Evolutionary conservation across 768 basidiomycete species (phyloP), one percentile per base, ranked within the genome.

Genomic region (Psilocybe cubensis): DNA sequence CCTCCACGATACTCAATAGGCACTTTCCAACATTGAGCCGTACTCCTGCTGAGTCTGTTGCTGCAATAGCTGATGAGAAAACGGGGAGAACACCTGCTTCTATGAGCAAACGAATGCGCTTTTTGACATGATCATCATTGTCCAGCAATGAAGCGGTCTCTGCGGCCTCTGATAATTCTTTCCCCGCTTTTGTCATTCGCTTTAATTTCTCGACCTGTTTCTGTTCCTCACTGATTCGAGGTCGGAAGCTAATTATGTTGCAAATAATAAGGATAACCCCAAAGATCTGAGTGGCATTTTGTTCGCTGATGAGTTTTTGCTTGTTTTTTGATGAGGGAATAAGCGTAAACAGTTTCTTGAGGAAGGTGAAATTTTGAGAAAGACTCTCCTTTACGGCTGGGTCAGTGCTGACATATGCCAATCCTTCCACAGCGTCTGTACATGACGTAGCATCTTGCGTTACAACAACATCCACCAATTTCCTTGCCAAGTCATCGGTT

Each of bases 121-220:
- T 71, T 64, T 79, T 83, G 42, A 94, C 93, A 54, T 81, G 78
- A 6, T 74, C 79, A 60, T 91, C 86, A 43, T 86, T 84, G 43
- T 96, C 91, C 11, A 91, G 66, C 9, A 67, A 52, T 29, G 79
- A 74, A 3, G 29, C 54, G 52, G 29, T 56, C 66, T 74, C 64
- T 66, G 71, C 55, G 66, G 59, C 63, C 41, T 74, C 70, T 24
- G 61, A 59, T 17, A 70, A 31, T 38, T 65, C 62, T 61, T 72
- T 71, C 44, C 71, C 61, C 58, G 74, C 57, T 46, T 82, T 78
- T 2, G 94, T 84, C 88, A 98, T 91, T 47, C 78, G 79, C 62
- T 84, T 84, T 35, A 98, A 77, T 68, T 87, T 92, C 52, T 87
- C 85, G 4, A 96, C 81, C 66, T 97, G 94, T 27, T 80, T 78